Evolutionary conservation across 805 yeast species (phyloP), one percentile per base, ranked within the genome.

Genomic region (Monosporozyma solicola): DNA sequence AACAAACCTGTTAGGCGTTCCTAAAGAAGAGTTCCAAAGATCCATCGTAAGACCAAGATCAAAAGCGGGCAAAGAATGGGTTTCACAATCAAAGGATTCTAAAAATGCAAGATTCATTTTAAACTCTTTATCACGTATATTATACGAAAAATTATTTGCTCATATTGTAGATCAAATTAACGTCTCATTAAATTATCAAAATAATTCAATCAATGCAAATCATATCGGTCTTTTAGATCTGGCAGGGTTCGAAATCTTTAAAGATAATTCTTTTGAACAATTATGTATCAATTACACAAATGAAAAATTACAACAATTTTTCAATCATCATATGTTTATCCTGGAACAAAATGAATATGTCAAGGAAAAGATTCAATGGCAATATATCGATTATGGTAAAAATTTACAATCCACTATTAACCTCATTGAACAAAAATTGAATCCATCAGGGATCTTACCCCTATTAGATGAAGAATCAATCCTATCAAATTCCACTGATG

Each of bases 161-260:
- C 81, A 74, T 61, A 77, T 94, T 41, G 95, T 94, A 11, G 77
- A 76, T 52, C 78, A 80, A 51, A 87, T 94, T 60, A 95, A 94
- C 65, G 74, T 74, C 3, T 85, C 80, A 50, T 76, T 94, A 10
- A 78, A 76, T 56, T 77, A 71, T 47, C 24, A 39, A 16, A 39
- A 39, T 39, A 70, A 73, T 7, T 68, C 73, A 3, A 62, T 66
- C 52, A 68, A 74, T 3, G 69, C 72, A 24, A 76, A 80, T 51
- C 92, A 84, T 59, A 94, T 94, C 63, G 99, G 99, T 57, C 95
- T 94, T 22, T 76, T 94, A 61, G 99, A 94, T 82, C 94, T 94
- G 61, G 95, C 95, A 55, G 99, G 99, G 10, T 94, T 94, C 68
- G 99, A 94, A 72, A 97, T 94, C 65, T 94, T 94, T 69, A 87